phyloP scores from a whole-genome alignment of 164 flowering plant genomes.

The Houttuynia cordata region DNA sequence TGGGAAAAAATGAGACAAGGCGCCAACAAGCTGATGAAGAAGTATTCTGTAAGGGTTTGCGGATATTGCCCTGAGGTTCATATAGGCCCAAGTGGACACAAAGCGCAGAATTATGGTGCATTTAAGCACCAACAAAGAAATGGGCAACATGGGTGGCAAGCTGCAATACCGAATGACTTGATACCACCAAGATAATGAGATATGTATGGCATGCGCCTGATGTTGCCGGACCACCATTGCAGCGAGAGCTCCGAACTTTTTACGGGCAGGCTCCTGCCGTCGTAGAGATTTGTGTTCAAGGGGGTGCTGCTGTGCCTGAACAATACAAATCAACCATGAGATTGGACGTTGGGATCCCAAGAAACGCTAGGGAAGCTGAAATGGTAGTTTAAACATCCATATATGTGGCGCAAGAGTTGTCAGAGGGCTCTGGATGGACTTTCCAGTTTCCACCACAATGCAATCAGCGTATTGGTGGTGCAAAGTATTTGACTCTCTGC shows the following conservation, averaged over 20 bases:
- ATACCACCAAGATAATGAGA: conserved; percentile 87
- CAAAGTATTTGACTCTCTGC: no score
- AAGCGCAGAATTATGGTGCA: conserved; percentile 93
- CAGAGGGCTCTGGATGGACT: no score
- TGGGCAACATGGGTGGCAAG: conserved; percentile 98
- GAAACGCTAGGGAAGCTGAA: conserved; percentile 61
- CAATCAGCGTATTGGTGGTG: no score
- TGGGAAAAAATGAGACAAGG: conserved; percentile 85
- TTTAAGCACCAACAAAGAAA: conserved; percentile 91
- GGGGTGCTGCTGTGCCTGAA: conserved; percentile 82
- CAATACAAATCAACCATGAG: conserved; percentile 83
- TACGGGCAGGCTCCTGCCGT: conserved; percentile 96
- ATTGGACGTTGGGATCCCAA: conserved; percentile 83
- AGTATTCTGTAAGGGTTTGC: conserved; percentile 77
- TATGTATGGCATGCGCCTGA: conserved; percentile 96
- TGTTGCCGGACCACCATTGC: conserved; percentile 46
- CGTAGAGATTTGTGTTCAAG: conserved; percentile 90
- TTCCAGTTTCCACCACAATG: no score
- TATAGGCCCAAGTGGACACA: conserved; percentile 82
- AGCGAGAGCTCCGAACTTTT: conserved; percentile 58
- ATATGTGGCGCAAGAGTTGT: no score
- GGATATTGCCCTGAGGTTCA: conserved; percentile 97
- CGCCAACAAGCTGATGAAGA: conserved; percentile 64
- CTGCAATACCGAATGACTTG: conserved; percentile 73
- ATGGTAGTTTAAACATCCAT: conserved; percentile 40